phyloP scores from a whole-genome alignment of 306 rosid species.

The Lathyrus aphaca region DNA sequence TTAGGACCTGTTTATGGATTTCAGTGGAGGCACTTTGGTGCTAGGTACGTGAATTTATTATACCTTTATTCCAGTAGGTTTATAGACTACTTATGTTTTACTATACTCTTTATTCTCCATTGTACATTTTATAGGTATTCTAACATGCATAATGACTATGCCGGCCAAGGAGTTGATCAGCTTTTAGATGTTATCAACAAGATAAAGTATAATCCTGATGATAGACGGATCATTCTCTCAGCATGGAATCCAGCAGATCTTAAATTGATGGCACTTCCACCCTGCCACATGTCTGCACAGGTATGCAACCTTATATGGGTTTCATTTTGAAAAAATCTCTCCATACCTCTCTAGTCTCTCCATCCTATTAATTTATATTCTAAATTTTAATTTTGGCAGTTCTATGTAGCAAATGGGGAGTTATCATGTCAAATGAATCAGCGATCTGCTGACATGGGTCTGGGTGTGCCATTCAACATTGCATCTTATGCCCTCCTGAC shows the following conservation, averaged over 20 bases:
- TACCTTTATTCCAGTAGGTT: constrained; percentile 13
- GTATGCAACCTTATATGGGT: constrained; percentile 46
- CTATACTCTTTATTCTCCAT: constrained; percentile 1
- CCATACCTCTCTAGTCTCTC: not conserved
- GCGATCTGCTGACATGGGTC: constrained; percentile 94
- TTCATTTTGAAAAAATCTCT: constrained; percentile 12
- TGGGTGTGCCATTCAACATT: constrained; percentile 92
- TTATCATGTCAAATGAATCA: constrained; percentile 97
- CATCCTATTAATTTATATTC: constrained; percentile 1
- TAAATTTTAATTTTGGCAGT: constrained; percentile 55
- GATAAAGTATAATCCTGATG: constrained; percentile 82
- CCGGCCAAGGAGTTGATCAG: constrained; percentile 94
- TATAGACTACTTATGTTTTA: constrained; percentile 17
- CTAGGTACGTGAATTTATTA: constrained; percentile 61
- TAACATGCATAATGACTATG: constrained; percentile 84
- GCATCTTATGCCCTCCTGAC: constrained; percentile 96
- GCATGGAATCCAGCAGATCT: constrained; percentile 97
- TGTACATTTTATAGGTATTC: constrained; percentile 64
- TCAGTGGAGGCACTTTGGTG: constrained; percentile 98
- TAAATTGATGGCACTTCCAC: constrained; percentile 93
- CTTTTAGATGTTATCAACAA: constrained; percentile 81
- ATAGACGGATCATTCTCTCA: constrained; percentile 81
- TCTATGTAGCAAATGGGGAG: constrained; percentile 86
- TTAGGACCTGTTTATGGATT: constrained; percentile 97
- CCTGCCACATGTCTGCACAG: constrained; percentile 98